Evolutionary conservation across 176 grass and related monocot genomes (phyloP).

Genomic region (Oryza officinalis): DNA sequence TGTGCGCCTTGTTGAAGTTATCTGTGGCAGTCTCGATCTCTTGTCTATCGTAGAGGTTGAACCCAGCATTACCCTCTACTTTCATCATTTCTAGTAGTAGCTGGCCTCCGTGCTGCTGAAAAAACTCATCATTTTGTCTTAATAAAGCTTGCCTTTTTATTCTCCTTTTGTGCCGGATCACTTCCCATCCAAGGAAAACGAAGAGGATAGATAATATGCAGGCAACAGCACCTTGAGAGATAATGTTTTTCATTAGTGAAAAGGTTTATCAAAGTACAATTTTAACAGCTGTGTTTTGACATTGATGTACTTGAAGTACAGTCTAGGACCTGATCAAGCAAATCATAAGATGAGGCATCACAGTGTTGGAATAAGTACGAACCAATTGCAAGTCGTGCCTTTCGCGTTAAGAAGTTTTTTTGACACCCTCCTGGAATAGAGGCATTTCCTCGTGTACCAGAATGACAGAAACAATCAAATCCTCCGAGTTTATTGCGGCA

Average conservation of each 20-base stretch:
- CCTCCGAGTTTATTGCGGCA: not conserved
- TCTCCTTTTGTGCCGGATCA: not conserved
- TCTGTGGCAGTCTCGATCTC: constrained; percentile 30
- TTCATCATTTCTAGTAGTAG: constrained; percentile 15
- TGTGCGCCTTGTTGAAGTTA: constrained; percentile 11
- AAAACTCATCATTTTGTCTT: not conserved
- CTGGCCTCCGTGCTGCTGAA: not conserved
- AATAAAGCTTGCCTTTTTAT: not conserved
- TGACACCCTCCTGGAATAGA: not conserved
- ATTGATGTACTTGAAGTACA: not conserved
- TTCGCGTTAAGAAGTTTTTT: not conserved
- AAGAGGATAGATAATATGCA: not conserved
- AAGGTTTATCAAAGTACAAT: too few species aligned
- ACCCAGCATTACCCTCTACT: not conserved
- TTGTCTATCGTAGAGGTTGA: constrained; percentile 15
- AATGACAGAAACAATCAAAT: not conserved
- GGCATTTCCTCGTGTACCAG: not conserved
- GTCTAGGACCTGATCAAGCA: not conserved
- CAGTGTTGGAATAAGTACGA: not conserved
- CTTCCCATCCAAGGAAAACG: not conserved
- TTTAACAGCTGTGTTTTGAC: not conserved
- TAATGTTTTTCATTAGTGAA: too few species aligned
- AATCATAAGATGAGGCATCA: too few species aligned
- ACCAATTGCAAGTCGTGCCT: not conserved
- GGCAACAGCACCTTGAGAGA: not conserved